Evolutionary conservation across 768 basidiomycete species (phyloP), one percentile per base, ranked within the genome.

Genomic region (Russula sp.): DNA sequence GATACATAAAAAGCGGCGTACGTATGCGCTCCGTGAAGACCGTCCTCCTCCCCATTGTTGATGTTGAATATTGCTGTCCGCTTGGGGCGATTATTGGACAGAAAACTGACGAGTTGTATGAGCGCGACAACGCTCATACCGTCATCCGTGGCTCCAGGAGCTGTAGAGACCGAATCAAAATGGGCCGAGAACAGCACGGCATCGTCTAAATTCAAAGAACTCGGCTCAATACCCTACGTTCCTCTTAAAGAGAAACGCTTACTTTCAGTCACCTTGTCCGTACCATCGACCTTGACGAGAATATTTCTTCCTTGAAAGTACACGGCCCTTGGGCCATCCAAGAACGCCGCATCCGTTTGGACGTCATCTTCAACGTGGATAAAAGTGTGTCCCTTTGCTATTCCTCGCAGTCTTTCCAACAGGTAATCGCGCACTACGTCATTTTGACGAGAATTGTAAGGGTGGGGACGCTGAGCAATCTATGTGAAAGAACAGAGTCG

Each of bases 1-100:
- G 25, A 8, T 18, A 70, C 16, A 58, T 22, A 48, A 13, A 13
- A 58, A 58, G 14, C 54, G 53, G 71, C 76, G 65, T 70, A 89
- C 81, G 78, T 76, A 68, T 84, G 84, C 8, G 89, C 86, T 25
- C 90, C 90, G 62, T 86, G 79, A 65, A 92, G 70, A 38, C 84
- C 81, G 70, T 89, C 83, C 67, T 93, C 90, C 69, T 93, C 91
- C 1, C 86, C 90, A 63, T 93, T 92, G 71, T 93, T 93, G 70
- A 90, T 80, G 67, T 92, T 90, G 76, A 93, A 90, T 4, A 93
- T 73, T 7, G 85, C 85, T 0, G 87, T 88, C 42, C 83, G 77
- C 45, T 74, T 72, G 1, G 81, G 81, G 7, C 78, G 74, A 43
- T 83, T 75, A 58, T 73, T 71, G 7, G 74, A 68, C 36, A 76